Conservation (phyloP, 257 asterid species). For the Marsdenia floribunda region DNA sequence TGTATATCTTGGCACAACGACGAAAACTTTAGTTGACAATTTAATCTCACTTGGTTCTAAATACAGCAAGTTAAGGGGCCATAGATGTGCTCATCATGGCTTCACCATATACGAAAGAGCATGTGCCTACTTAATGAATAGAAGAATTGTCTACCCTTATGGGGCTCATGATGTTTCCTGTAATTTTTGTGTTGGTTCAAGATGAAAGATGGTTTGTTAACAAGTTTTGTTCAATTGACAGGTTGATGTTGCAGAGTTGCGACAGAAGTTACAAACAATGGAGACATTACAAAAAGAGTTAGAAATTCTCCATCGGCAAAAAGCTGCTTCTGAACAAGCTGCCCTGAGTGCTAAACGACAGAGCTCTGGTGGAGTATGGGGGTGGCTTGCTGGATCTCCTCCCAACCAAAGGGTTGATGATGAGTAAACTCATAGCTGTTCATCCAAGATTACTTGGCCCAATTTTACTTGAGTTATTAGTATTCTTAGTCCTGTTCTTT, state of each 20-base stretch:
- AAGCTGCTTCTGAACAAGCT: slow-evolving; percentile 95
- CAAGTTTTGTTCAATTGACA: slow-evolving; percentile 29
- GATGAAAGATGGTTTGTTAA: slow-evolving; percentile 5
- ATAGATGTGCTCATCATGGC: neutral
- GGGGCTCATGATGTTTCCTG: neutral
- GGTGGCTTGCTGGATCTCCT: slow-evolving; percentile 94
- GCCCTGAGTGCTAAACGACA: slow-evolving; percentile 62
- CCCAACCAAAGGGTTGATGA: slow-evolving; percentile 35
- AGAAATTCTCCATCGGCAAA: slow-evolving; percentile 88
- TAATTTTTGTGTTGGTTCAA: neutral
- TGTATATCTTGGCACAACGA: neutral
- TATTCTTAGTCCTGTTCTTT: slow-evolving; percentile 16
- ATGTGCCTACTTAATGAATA: neutral
- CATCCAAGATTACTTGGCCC: slow-evolving; percentile 12
- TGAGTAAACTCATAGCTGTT: slow-evolving; percentile 23
- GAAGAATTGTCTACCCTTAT: neutral
- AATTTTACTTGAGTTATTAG: slow-evolving; percentile 12
- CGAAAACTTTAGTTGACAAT: neutral
- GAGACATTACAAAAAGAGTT: slow-evolving; percentile 81
- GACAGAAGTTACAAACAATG: slow-evolving; percentile 88
- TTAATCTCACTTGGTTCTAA: neutral
- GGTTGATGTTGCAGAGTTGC: slow-evolving; percentile 94
- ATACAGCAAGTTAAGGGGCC: neutral
- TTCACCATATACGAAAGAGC: neutral
- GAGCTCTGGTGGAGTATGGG: slow-evolving; percentile 89